Base-by-base conservation (phyloP, 805 yeast genomes). In the Hanseniaspora hatyaiensis region DNA sequence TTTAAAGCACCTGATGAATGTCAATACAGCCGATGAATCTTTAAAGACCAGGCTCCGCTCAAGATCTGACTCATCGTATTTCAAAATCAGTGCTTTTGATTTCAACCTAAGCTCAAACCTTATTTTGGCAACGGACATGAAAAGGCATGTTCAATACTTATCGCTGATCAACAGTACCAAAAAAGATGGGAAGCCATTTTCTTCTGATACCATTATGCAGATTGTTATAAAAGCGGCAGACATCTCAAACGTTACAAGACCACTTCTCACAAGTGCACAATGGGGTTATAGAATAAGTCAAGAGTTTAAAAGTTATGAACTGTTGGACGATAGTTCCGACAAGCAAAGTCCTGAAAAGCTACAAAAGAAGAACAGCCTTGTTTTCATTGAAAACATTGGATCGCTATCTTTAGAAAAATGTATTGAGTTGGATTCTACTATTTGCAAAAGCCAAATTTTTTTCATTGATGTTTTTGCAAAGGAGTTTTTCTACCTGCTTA, bases 71-170 rank as follows among this genome's bases (percentile, higher is more conserved):
- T 12, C 30, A 24, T 8, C 29, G n/a, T 29, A 36, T 13, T 36
- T 36, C n/a, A 36, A 36, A 20, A 9, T 36, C 11, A 36, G 23
- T 29, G 23, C 3, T 20, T 41, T 50, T 12, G 16, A 45, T 8
- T 31, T 23, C 40, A 47, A 55, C 37, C 29, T 58, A 3, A 54
- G 59, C 18, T 41, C 55, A 6, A 53, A 55, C 19, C 56, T 65
- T 11, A 78, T 83, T n/a, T 57, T 78, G 38, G 85, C 92, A 8
- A 92, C 98, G 0, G 97, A 92, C 65, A 88, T 92, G 96, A 89
- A 88, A 0, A 73, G 75, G 57, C 98, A 92, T 67, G 76, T 75
- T 54, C 78, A 72, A 38, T 68, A 6, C 16, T 37, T 37, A 31
- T 23, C 26, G 26, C 44, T 23, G 13, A n/a, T 37, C 8, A 16